Evolutionary conservation across 2,329 filamentous ascomycete species (phyloP).

Genomic region (Aspergillus pseudoterreus): DNA sequence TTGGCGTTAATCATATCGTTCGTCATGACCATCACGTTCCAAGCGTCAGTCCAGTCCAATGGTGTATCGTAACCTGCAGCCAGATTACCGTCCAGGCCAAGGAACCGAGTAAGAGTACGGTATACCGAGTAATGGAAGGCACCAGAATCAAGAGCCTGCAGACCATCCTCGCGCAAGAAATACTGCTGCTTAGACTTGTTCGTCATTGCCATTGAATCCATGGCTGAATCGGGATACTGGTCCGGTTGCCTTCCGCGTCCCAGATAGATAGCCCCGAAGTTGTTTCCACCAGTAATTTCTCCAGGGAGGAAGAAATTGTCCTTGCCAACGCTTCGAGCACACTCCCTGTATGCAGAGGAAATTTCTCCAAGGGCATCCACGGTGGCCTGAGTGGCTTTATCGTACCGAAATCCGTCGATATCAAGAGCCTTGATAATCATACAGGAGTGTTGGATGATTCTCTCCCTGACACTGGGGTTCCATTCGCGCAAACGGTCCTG

Average conservation of each 20-base stretch:
- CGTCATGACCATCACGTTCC: conserved; percentile 55
- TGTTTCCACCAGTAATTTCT: conserved; percentile 62
- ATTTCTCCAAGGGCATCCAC: conserved; percentile 60
- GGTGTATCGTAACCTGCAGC: conserved; percentile 52
- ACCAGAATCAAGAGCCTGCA: conserved; percentile 55
- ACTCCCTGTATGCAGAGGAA: conserved; percentile 54
- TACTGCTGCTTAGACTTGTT: conserved; percentile 41
- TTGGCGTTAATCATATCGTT: conserved; percentile 61
- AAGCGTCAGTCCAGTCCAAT: conserved; percentile 53
- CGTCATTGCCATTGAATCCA: conserved; percentile 48
- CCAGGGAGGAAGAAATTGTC: conserved; percentile 62
- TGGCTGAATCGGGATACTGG: conserved; percentile 47
- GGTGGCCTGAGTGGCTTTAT: conserved; percentile 63
- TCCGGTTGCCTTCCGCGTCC: conserved; percentile 58
- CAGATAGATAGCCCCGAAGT: conserved; percentile 58
- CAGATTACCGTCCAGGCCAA: conserved; percentile 58
- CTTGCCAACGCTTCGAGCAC: conserved; percentile 56
- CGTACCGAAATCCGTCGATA: conserved; percentile 64
- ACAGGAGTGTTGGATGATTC: conserved; percentile 60
- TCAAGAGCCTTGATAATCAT: conserved; percentile 61
- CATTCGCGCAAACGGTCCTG: conserved; percentile 66
- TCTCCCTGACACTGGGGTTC: conserved; percentile 55
- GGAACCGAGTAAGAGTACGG: conserved; percentile 57
- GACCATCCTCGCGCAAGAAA: conserved; percentile 52
- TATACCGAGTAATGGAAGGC: conserved; percentile 65